These are phyloP conservation scores for Solanum rostratum DNA, from an alignment of 257 asterid genomes.

Conservation along the genomic window DNA sequence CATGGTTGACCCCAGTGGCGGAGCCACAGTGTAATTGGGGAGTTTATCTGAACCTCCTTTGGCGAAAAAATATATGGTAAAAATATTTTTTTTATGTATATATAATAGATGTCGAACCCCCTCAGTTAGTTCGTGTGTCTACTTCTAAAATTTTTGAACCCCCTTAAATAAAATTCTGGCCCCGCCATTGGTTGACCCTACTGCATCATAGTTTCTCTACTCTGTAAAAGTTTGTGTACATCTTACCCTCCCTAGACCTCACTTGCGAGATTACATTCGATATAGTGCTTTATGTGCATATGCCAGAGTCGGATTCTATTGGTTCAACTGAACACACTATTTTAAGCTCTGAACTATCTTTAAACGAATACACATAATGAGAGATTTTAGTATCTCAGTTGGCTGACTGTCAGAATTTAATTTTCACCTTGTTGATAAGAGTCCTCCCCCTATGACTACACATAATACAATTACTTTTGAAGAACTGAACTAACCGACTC, in stretches of 20 bases:
- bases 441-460: too few relatives aligned
- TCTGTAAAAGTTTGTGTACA: background rate
- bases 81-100: too few relatives aligned
- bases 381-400: background rate
- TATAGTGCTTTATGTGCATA: background rate
- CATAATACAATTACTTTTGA: too few relatives aligned
- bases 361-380: too few relatives aligned
- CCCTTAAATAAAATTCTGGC: too few relatives aligned
- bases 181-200: background rate
- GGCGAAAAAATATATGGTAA: too few relatives aligned
- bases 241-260: background rate
- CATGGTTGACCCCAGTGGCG: background rate
- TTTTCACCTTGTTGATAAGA: background rate
- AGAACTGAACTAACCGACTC: background rate
- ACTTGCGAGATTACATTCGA: background rate
- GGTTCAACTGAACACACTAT: background rate
- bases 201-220: background rate
- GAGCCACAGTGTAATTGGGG: too few relatives aligned
- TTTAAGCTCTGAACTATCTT: too few relatives aligned
- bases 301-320: background rate
- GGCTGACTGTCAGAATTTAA: background rate
- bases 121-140: too few relatives aligned
- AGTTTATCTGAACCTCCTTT: too few relatives aligned
- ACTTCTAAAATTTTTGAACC: too few relatives aligned
- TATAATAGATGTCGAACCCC: too few relatives aligned